Percentiles rank a stretch among this genome's conserved stretches.
These are phyloP conservation scores for Thalassiosira hispida DNA, from an alignment of 352 stramenopile genomes.

Conservation along the genomic window DNA sequence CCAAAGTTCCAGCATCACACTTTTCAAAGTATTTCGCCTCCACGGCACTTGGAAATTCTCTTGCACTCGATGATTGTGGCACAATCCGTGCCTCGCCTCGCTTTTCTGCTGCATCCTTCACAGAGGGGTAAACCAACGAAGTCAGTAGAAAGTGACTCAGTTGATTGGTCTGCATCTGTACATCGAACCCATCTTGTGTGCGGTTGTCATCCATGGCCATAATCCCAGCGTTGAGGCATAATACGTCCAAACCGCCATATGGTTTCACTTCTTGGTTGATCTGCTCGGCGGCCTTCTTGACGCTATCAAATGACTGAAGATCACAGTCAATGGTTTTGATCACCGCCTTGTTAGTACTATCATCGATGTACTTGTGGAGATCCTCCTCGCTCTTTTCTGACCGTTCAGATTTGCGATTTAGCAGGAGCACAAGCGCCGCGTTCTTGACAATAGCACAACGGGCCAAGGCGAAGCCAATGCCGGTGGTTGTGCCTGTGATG, in stretches of 20 bases:
- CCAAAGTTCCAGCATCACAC: conserved; percentile 61
- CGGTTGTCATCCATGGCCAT: conserved; percentile 64
- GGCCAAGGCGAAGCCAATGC: conserved; percentile 64
- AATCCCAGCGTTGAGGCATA: conserved; percentile 78
- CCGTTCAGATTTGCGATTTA: conserved; percentile 71
- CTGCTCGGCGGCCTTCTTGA: conserved; percentile 53
- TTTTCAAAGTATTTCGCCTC: conserved; percentile 59
- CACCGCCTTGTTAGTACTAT: conserved; percentile 20
- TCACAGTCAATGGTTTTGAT: conserved; percentile 71
- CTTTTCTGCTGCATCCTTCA: conserved; percentile 47
- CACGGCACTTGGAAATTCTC: conserved; percentile 32
- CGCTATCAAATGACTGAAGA: conserved; percentile 65
- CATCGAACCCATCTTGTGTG: conserved; percentile 77
- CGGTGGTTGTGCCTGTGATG: conserved; percentile 75
- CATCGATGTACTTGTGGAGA: conserved; percentile 29
- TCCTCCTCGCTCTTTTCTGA: conserved; percentile 27
- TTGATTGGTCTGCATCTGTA: conserved; percentile 81
- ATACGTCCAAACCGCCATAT: conserved; percentile 57
- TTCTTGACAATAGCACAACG: conserved; percentile 41
- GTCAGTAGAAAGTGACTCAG: conserved; percentile 78
- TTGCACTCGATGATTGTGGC: conserved; percentile 47
- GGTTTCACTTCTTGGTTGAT: conserved; percentile 51
- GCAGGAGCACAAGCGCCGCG: conserved; percentile 59
- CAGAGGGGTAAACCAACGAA: conserved; percentile 62
- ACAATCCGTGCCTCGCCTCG: conserved; percentile 74